These are phyloP conservation scores for Vitellaria paradoxa DNA, from an alignment of 179 eudicot species.

Conservation along the genomic window DNA sequence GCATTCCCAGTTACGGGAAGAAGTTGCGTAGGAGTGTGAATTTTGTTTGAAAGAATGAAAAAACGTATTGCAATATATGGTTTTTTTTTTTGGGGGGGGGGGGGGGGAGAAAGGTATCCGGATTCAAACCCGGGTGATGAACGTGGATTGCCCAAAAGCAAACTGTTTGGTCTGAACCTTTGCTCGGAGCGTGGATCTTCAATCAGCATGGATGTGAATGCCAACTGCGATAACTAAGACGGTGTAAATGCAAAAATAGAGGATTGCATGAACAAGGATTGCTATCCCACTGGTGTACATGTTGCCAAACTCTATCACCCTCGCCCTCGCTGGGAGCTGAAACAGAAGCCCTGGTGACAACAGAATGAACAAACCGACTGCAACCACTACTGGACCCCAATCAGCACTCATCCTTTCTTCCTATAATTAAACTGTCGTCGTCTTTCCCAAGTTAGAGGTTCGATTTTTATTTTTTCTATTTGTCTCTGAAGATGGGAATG, in stretches of 20 bases:
- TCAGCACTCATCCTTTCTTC: slow-evolving; percentile 20
- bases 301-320: slow-evolving; percentile 44
- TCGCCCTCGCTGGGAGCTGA: slow-evolving; percentile 36
- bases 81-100: no score
- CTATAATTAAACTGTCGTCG: not conserved
- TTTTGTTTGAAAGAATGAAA: no score
- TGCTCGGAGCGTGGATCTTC: no score
- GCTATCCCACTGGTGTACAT: slow-evolving; percentile 47
- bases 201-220: slow-evolving; percentile 30
- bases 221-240: slow-evolving; percentile 39
- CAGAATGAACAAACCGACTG: slow-evolving; percentile 33
- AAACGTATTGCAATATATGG: no score
- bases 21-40: no score
- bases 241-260: slow-evolving; percentile 36
- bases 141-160: no score
- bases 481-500: no score
- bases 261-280: slow-evolving; percentile 34
- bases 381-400: slow-evolving; percentile 40
- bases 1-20: not conserved
- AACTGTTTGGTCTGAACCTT: no score
- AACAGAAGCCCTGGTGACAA: slow-evolving; percentile 42
- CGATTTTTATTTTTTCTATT: no score
- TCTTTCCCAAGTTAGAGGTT: no score
- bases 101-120: no score
- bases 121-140: no score